Conservation (phyloP, 345 rosid genomes). For the Hibiscus syriacus region DNA sequence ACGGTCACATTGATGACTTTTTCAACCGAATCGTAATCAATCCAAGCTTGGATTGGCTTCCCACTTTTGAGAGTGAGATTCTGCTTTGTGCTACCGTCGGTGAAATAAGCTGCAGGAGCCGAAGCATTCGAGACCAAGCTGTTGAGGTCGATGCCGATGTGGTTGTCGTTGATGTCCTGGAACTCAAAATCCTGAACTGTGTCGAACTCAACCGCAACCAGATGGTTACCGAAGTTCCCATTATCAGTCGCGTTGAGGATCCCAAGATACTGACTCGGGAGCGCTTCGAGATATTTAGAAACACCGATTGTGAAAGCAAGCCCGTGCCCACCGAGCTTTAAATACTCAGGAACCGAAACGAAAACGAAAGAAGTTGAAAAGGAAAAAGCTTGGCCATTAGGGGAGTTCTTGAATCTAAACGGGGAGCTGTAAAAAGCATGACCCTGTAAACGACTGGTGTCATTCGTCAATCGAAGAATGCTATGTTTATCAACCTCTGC, state of each 20-base stretch:
- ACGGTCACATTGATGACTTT: conserved; percentile 47
- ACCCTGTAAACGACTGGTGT: conserved; percentile 41
- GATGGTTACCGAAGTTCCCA: conserved; percentile 49
- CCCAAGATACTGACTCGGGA: conserved; percentile 74
- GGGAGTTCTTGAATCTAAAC: conserved; percentile 49
- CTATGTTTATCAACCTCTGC: conserved; percentile 49
- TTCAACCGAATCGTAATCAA: conserved; percentile 55
- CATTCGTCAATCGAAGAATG: conserved; percentile 54
- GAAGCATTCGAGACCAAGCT: conserved; percentile 46
- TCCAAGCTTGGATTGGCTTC: conserved; percentile 59
- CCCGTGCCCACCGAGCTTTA: conserved; percentile 76
- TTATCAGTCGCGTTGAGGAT: conserved; percentile 46
- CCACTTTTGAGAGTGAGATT: conserved; percentile 60
- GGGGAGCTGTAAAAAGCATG: conserved; percentile 67
- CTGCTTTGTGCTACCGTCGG: conserved; percentile 20
- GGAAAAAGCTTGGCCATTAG: conserved; percentile 37
- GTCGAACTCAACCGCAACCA: conserved; percentile 78
- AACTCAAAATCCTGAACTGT: conserved; percentile 73
- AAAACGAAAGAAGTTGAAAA: conserved; percentile 79
- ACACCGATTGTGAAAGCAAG: conserved; percentile 68
- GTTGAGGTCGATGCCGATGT: conserved; percentile 73
- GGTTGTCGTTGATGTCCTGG: conserved; percentile 69
- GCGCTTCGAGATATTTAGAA: conserved; percentile 28
- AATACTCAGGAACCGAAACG: conserved; percentile 57
- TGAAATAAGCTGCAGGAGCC: conserved; percentile 37